Evolutionary conservation across 352 stramenopile genomes (phyloP).

Genomic region (Salisapilia sapeloensis): DNA sequence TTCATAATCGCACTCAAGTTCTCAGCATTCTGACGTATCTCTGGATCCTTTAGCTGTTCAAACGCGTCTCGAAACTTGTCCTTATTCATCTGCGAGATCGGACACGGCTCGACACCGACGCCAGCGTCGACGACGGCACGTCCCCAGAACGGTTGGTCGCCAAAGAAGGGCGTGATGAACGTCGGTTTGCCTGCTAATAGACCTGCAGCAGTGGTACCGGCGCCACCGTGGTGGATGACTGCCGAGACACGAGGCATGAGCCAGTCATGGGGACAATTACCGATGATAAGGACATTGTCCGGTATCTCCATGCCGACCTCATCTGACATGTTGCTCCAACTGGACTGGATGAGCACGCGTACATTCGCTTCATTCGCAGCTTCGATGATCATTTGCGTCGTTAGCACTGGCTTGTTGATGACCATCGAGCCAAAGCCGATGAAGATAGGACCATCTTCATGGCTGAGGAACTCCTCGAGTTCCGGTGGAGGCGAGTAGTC

Average conservation of each 20-base stretch:
- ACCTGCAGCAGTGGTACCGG: constrained; percentile 84
- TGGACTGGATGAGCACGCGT: constrained; percentile 82
- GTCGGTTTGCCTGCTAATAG: constrained; percentile 84
- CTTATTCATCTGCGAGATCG: constrained; percentile 62
- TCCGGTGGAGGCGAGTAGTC: constrained; percentile 33
- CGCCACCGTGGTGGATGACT: constrained; percentile 76
- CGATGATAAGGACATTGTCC: constrained; percentile 44
- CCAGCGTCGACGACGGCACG: constrained; percentile 63
- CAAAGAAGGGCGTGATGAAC: constrained; percentile 91
- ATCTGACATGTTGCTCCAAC: constrained; percentile 68
- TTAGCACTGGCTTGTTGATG: constrained; percentile 49
- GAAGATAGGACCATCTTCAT: constrained; percentile 71
- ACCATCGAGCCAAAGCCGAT: constrained; percentile 92
- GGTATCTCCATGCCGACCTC: constrained; percentile 16
- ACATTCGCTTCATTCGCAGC: constrained; percentile 31
- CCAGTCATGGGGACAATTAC: constrained; percentile 81
- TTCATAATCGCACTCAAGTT: constrained; percentile 42
- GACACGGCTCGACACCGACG: constrained; percentile 75
- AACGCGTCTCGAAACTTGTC: constrained; percentile 74
- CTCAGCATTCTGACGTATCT: constrained; percentile 29
- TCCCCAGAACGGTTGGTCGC: constrained; percentile 90
- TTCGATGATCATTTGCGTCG: constrained; percentile 77
- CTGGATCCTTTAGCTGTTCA: constrained; percentile 22
- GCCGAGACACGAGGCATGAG: constrained; percentile 77
- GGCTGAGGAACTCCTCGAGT: constrained; percentile 44